phyloP scores from a whole-genome alignment of 1,284 basidiomycete species.

The Peniophora sp. region DNA sequence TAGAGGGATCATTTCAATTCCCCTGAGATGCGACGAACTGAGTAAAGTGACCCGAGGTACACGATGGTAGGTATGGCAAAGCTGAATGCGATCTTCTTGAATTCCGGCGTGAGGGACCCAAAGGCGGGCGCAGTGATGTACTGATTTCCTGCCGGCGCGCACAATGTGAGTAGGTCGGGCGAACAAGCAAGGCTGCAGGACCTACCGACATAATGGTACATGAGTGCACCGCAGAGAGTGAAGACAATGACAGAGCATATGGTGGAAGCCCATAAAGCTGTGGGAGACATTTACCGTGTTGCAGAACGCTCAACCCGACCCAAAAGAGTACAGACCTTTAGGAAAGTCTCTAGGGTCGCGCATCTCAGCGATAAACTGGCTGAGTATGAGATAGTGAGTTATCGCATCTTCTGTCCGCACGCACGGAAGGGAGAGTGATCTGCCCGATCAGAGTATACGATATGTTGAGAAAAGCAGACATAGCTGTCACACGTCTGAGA shows the following conservation, averaged over 20 bases:
- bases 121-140: slow-evolving; percentile 45
- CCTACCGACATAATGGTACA: slow-evolving; percentile 42
- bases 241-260: slow-evolving; percentile 52
- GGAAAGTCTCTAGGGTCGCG: slow-evolving; percentile 57
- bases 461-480: slow-evolving; percentile 40
- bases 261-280: slow-evolving; percentile 37
- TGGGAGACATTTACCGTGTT: no score
- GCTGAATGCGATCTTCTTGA: slow-evolving; percentile 39
- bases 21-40: slow-evolving; percentile 18
- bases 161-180: no score
- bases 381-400: not conserved
- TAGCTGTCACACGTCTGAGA: no score
- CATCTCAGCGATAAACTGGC: slow-evolving; percentile 47
- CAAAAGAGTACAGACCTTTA: slow-evolving; percentile 30
- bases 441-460: slow-evolving; percentile 61
- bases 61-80: slow-evolving; percentile 46
- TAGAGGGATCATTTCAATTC: not conserved
- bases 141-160: slow-evolving; percentile 31
- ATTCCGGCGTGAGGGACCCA: slow-evolving; percentile 30
- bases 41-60: slow-evolving; percentile 40
- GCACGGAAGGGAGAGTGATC: slow-evolving; percentile 35
- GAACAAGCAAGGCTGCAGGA: no score
- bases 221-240: slow-evolving; percentile 51
- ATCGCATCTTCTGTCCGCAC: no score
- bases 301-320: no score